These are phyloP conservation scores for Dryas drummondii DNA, from an alignment of 306 rosid species.

Conservation along the genomic window DNA sequence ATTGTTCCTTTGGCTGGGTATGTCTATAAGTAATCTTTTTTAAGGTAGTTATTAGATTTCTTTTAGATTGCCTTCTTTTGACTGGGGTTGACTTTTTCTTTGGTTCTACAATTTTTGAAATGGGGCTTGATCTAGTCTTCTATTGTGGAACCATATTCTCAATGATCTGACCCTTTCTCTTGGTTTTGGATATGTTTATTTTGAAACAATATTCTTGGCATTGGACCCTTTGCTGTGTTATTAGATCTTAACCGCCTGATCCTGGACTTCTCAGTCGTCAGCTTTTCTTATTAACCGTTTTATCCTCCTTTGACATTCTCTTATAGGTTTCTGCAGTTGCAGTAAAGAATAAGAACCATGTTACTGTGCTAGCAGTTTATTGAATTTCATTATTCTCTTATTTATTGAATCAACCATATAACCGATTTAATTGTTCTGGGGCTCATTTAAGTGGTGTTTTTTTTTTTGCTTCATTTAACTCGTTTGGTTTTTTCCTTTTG, in stretches of 20 bases:
- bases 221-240: slow-evolving; percentile 7
- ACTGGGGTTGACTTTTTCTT: slow-evolving; percentile 39
- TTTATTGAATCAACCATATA: neutral
- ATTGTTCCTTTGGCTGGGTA: neutral
- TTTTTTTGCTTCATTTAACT: neutral
- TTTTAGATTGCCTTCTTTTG: slow-evolving; percentile 28
- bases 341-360: too few species aligned
- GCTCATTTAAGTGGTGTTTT: too few species aligned
- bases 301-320: neutral
- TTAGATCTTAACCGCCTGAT: neutral
- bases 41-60: neutral
- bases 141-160: slow-evolving; percentile 15
- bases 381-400: neutral
- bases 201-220: neutral
- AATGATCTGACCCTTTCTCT: slow-evolving; percentile 20
- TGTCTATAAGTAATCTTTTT: neutral
- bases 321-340: neutral
- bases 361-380: neutral
- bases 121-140: slow-evolving; percentile 22
- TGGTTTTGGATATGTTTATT: neutral
- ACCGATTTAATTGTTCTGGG: too few species aligned
- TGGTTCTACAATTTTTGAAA: slow-evolving; percentile 7
- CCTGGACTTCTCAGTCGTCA: neutral
- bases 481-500: neutral
- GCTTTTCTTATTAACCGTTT: neutral